Conservation (phyloP, 306 rosid genomes). For the Arachis stenosperma region DNA sequence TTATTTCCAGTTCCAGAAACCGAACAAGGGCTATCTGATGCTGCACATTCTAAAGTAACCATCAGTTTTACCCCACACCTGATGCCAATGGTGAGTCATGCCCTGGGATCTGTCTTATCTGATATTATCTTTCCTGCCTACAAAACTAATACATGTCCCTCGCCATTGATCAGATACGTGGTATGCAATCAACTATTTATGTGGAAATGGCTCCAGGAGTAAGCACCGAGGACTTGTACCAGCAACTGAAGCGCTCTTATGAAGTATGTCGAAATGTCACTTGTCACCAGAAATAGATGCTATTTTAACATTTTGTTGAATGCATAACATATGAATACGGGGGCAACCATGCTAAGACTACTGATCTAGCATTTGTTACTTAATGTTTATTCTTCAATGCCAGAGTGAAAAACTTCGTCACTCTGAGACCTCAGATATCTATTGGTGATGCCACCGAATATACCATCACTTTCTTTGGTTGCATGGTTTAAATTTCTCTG, state of each 20-base stretch:
- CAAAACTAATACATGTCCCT: constrained; percentile 21
- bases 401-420: background rate
- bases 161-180: constrained; percentile 66
- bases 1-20: constrained; percentile 81
- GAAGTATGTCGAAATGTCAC: constrained; percentile 56
- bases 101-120: constrained; percentile 21
- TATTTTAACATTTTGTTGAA: constrained; percentile 1
- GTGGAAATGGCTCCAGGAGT: constrained; percentile 89
- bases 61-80: constrained; percentile 93
- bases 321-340: background rate
- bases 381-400: background rate
- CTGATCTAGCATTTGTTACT: constrained; percentile 12
- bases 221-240: constrained; percentile 65
- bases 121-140: constrained; percentile 18
- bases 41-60: constrained; percentile 72
- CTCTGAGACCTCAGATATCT: constrained; percentile 3
- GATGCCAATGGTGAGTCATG: constrained; percentile 78
- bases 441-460: constrained; percentile 28
- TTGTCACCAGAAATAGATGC: constrained; percentile 26
- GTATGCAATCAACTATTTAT: constrained; percentile 95
- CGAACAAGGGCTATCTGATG: constrained; percentile 91
- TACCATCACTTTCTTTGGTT: constrained; percentile 17
- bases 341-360: background rate
- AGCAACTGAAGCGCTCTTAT: constrained; percentile 66
- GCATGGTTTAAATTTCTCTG: constrained; percentile 17